Conservation (phyloP, 1,284 basidiomycete genomes). For the Pseudozyma flocculosa region DNA sequence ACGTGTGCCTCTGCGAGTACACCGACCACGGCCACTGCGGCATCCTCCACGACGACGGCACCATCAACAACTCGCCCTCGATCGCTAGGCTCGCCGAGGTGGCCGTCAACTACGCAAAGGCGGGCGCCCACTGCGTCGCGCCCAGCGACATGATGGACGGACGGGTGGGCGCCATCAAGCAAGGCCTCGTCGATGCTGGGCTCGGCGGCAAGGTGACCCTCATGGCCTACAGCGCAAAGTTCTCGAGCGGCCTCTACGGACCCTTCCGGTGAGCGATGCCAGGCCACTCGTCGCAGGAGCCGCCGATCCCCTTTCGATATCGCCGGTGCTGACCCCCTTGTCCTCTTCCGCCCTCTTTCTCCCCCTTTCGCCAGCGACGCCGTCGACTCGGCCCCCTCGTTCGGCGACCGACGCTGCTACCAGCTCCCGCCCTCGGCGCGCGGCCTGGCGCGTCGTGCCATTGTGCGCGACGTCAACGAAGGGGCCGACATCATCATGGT, state of each 20-base stretch:
- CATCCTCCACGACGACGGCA: conserved; percentile 71
- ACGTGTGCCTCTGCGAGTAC: conserved; percentile 99
- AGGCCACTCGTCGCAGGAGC: neutral
- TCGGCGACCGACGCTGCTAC: conserved; percentile 95
- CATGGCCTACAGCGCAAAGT: conserved; percentile 99
- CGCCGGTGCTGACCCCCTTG: neutral
- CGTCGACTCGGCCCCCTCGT: conserved; percentile 88
- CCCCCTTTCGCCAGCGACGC: conserved; percentile 70
- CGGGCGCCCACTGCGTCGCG: conserved; percentile 95
- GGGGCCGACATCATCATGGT: conserved; percentile 99
- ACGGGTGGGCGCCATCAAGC: conserved; percentile 84
- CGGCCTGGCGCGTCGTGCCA: conserved; percentile 87
- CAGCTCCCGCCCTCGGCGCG: conserved; percentile 87
- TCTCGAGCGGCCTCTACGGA: conserved; percentile 92
- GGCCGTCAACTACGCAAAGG: conserved; percentile 85
- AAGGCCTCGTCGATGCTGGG: conserved; percentile 76
- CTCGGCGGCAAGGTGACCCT: conserved; percentile 72
- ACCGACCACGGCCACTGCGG: conserved; percentile 98
- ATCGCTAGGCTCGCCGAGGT: conserved; percentile 86
- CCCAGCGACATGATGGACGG: conserved; percentile 99
- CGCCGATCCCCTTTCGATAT: neutral
- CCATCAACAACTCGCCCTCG: conserved; percentile 63
- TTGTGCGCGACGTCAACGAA: conserved; percentile 84
- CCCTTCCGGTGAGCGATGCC: conserved; percentile 76
- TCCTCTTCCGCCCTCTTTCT: neutral